These are phyloP conservation scores for Scopulariopsis brevicaulis DNA, from an alignment of 2,329 filamentous ascomycete genomes.

Conservation along the genomic window DNA sequence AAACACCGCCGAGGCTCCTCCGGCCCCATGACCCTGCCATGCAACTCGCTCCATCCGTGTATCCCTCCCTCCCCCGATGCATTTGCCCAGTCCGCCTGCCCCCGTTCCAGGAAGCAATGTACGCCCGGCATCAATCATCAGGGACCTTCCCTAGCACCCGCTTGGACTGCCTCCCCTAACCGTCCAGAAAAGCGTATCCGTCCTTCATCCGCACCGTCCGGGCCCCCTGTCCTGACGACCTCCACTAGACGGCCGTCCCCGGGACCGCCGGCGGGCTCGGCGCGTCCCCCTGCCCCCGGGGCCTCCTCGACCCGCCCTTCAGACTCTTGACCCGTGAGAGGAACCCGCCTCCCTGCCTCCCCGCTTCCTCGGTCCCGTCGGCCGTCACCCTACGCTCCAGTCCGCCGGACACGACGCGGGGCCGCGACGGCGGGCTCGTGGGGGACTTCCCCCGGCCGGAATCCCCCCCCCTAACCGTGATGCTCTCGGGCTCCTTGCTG, in stretches of 20 bases:
- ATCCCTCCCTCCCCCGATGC: not conserved
- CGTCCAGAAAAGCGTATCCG: not conserved
- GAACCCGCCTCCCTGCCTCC: conserved; percentile 48
- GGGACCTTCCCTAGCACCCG: not conserved
- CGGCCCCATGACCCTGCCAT: not conserved
- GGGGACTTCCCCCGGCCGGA: conserved; percentile 28
- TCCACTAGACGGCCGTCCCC: conserved; percentile 28
- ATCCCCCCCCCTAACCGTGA: conserved; percentile 28
- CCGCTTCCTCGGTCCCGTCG: conserved; percentile 28
- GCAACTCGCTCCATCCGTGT: not conserved
- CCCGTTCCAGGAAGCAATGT: not conserved
- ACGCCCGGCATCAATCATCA: not conserved
- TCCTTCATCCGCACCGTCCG: not conserved
- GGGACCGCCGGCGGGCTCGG: conserved; percentile 17
- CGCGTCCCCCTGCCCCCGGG: conserved; percentile 5
- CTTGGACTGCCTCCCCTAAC: not conserved
- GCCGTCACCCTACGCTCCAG: conserved; percentile 56
- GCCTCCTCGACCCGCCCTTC: conserved; percentile 48
- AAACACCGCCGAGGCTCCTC: not conserved
- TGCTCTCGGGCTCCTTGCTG: conserved; percentile 40
- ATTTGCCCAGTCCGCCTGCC: not conserved
- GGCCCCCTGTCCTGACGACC: conserved; percentile 1
- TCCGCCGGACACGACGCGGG: conserved; percentile 22
- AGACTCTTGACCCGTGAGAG: conserved; percentile 72
- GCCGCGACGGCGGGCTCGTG: conserved; percentile 44